Evolutionary conservation across 2,329 filamentous ascomycete species (phyloP), one percentile per base, ranked within the genome.

Genomic region (Pseudogymnoascus sp.): DNA sequence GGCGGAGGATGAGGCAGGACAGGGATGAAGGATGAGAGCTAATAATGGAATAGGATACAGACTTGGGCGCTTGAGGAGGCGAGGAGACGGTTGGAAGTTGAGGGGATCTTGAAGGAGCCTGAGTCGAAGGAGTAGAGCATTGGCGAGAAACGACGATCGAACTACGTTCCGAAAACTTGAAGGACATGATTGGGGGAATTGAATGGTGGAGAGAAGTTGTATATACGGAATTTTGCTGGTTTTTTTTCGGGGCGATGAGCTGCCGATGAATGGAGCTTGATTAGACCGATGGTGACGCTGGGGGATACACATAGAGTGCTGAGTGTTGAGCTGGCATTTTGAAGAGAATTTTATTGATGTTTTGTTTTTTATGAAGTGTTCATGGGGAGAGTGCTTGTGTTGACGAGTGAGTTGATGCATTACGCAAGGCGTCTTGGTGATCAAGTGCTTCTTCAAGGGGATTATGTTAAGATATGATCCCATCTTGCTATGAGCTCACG

Each of bases 51-150:
- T 72, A 99, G 95, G 77, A 97, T 99, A 86, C 95, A 97, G 82
- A 97, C 93, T 63, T 99, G 95, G 95, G 95, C 95, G 67, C 86
- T 99, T 46, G 95, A 99, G 79, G 95, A 99, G 81, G 95, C 95
- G 62, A 86, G 95, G 74, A 86, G 95, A 80, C 85, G 95, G 80
- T 87, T 99, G 83, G 95, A 99, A 81, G 89, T 87, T 65, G 95
- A 99, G 82, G 95, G 95, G 65, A 93, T 97, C 74, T 79, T 97
- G 73, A 86, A 90, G 73, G 93, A 97, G 72, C 88, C 90, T 42
- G 77, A 80, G 69, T 77, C 83, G 70, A 82, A 86, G 76, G 64
- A 23, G 17, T 40, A 40, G 56, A 60, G 40, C 38, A 2, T 21
- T 11, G 10, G 7, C 37, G n/a, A 19, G 7, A 13, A 37, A 13